A percentile compares a stretch with the other conserved stretches of the same genome.
Conservation (phyloP, 2,329 filamentous ascomycete genomes). For the Fusarium brachygibbosum region DNA sequence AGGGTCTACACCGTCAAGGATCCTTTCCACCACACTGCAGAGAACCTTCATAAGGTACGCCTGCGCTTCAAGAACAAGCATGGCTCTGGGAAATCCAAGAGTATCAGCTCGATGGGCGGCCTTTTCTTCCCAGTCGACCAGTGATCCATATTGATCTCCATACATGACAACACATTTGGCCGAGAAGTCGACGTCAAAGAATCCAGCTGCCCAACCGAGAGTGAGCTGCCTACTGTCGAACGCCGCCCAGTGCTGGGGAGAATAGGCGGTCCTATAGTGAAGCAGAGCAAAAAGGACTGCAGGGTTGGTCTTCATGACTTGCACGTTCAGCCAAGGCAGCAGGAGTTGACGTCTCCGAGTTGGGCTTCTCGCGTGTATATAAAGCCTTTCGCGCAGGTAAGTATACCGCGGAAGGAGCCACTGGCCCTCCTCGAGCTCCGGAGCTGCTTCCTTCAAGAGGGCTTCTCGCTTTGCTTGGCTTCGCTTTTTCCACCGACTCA, state of each 20-base stretch:
- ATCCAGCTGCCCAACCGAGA: rapidly evolving
- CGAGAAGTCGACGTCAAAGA: not conserved
- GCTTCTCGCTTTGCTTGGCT: not conserved
- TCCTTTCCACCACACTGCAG: rapidly evolving
- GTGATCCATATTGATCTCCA: rapidly evolving
- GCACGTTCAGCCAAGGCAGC: not conserved
- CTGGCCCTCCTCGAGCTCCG: not conserved
- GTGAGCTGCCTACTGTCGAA: rapidly evolving
- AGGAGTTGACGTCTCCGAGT: not conserved
- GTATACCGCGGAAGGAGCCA: not conserved
- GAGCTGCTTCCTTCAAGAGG: not conserved
- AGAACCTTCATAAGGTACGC: rapidly evolving
- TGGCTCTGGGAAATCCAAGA: not conserved
- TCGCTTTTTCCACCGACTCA: not conserved
- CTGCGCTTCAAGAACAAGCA: rapidly evolving
- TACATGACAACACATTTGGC: not conserved
- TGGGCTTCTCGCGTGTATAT: not conserved
- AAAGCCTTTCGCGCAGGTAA: not conserved
- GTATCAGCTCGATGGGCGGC: rapidly evolving
- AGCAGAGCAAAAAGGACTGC: rapidly evolving
- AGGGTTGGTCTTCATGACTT: rapidly evolving
- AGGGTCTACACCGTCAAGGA: not conserved
- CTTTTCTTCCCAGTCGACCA: not conserved
- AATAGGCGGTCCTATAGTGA: rapidly evolving
- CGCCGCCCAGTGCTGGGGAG: rapidly evolving